These are phyloP conservation scores for Ambrosiella xylebori DNA, from an alignment of 2,329 filamentous ascomycete species.

Conservation along the genomic window DNA sequence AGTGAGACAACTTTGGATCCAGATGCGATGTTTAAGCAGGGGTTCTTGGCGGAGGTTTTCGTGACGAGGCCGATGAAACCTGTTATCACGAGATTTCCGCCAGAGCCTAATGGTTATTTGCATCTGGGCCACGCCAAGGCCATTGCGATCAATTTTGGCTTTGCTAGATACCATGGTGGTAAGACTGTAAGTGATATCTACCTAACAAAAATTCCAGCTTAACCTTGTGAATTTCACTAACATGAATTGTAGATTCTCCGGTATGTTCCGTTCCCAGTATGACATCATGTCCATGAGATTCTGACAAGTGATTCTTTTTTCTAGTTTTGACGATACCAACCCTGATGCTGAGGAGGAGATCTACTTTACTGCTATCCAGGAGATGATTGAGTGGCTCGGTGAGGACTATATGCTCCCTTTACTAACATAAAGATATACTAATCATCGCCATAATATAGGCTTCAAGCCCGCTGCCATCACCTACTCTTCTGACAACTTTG, in stretches of 20 bases:
- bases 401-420: neutral
- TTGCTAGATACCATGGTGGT: conserved; percentile 69
- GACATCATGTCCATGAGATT: conserved; percentile 16
- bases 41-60: conserved; percentile 58
- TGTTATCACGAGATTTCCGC: conserved; percentile 59
- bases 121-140: conserved; percentile 93
- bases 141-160: conserved; percentile 92
- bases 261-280: conserved; percentile 12
- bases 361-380: conserved; percentile 77
- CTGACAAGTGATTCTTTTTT: conserved; percentile 15
- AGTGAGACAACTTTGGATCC: conserved; percentile 25
- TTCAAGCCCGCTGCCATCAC: conserved; percentile 69
- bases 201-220: neutral
- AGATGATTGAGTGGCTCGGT: conserved; percentile 73
- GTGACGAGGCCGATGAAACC: conserved; percentile 44
- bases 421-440: neutral
- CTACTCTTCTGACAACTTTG: conserved; percentile 80
- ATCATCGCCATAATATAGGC: conserved; percentile 16
- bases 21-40: conserved; percentile 62
- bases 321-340: conserved; percentile 85
- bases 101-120: conserved; percentile 82
- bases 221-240: too few relatives aligned
- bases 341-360: conserved; percentile 82
- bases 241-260: conserved; percentile 10
- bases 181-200: conserved; percentile 22